These are phyloP conservation scores for Phyllosticta paracitricarpa DNA, from an alignment of 2,329 filamentous ascomycete genomes.

Conservation along the genomic window DNA sequence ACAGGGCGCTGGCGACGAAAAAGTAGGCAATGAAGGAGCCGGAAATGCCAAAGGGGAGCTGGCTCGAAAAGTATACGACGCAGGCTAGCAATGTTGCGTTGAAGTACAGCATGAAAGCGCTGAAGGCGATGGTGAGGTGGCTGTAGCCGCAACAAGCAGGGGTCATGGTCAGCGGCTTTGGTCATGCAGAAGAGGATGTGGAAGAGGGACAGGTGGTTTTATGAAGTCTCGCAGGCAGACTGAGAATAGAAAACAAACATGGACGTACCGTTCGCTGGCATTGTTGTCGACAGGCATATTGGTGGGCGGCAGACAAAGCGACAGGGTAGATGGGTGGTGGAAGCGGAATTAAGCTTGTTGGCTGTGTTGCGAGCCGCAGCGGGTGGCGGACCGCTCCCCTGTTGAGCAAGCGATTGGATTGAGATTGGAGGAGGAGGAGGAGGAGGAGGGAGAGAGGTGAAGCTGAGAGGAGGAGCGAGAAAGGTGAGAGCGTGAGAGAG, in stretches of 20 bases:
- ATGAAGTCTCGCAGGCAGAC: background rate
- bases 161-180: background rate
- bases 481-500: background rate
- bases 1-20: constrained; percentile 29
- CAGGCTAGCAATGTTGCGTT: constrained; percentile 20
- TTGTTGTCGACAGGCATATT: constrained; percentile 3
- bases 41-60: constrained; percentile 19
- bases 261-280: constrained; percentile 2
- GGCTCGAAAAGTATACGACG: constrained; percentile 16
- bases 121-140: constrained; percentile 11
- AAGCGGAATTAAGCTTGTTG: background rate
- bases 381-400: constrained; percentile 1
- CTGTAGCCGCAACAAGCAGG: constrained; percentile 6
- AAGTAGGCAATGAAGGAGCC: constrained; percentile 29
- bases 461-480: background rate
- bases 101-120: constrained; percentile 15
- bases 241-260: background rate
- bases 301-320: background rate
- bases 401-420: background rate
- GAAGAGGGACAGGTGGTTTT: background rate
- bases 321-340: constrained; percentile 1
- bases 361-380: background rate
- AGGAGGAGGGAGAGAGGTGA: background rate
- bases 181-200: background rate
- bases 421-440: background rate